Conservation (phyloP, 306 rosid genomes). For the Acacia acuminata region DNA sequence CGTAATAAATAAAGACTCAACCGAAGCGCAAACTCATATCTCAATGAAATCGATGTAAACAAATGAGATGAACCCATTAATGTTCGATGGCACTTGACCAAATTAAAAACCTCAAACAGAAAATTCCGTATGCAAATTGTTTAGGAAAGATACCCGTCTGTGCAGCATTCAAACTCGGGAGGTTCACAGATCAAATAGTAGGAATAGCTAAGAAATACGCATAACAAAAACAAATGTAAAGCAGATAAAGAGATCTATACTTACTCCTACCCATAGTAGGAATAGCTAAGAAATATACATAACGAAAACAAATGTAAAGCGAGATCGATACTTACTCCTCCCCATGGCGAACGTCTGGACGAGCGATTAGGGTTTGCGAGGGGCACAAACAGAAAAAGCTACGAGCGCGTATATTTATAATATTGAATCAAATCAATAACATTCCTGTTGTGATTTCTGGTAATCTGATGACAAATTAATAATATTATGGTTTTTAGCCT, state of each 20-base stretch:
- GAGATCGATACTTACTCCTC: slow-evolving; percentile 46
- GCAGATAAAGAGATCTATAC: too few species aligned
- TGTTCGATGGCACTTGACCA: neutral
- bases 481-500: too few species aligned
- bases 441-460: too few species aligned
- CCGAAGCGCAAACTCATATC: neutral
- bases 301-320: too few species aligned
- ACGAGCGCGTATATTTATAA: too few species aligned
- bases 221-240: neutral
- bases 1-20: too few species aligned
- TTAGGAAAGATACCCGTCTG: neutral
- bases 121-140: too few species aligned
- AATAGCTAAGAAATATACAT: too few species aligned
- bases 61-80: neutral
- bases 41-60: neutral
- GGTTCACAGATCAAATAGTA: neutral
- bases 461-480: too few species aligned
- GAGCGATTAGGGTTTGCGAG: neutral
- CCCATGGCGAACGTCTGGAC: slow-evolving; percentile 43
- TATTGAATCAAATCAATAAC: too few species aligned
- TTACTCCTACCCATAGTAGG: too few species aligned
- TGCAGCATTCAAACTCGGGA: neutral
- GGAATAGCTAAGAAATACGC: neutral
- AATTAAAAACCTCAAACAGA: neutral
- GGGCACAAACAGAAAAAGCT: neutral